Evolutionary conservation across 2,329 filamentous ascomycete species (phyloP).

Genomic region (Pseudogymnoascus sp.): DNA sequence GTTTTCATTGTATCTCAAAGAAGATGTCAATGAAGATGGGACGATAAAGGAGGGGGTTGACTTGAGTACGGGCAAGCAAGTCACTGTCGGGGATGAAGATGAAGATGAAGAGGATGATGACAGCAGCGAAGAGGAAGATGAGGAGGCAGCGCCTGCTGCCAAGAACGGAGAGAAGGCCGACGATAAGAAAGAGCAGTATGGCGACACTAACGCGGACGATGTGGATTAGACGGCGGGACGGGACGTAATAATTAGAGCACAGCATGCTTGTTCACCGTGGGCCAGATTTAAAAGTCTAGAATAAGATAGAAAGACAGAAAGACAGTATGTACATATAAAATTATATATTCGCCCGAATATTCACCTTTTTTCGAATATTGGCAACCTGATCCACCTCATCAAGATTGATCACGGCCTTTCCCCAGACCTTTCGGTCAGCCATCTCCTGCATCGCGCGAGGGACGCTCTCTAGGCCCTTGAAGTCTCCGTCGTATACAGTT

Average conservation of each 20-base stretch:
- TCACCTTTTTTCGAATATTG: background rate
- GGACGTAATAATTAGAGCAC: background rate
- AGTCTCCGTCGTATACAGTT: conserved; percentile 40
- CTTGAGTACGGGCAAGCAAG: conserved; percentile 20
- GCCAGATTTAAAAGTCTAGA: background rate
- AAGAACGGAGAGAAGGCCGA: conserved; percentile 13
- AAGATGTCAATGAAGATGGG: conserved; percentile 54
- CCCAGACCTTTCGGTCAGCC: conserved; percentile 41
- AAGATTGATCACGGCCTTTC: conserved; percentile 46
- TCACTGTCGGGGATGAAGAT: conserved; percentile 11
- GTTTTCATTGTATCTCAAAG: conserved; percentile 67
- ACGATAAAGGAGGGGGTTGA: conserved; percentile 37
- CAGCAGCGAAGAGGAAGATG: conserved; percentile 13
- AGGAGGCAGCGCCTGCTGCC: conserved; percentile 12
- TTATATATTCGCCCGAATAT: conserved; percentile 2
- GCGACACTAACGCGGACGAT: conserved; percentile 22
- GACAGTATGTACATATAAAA: conserved; percentile 5
- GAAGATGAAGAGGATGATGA: conserved; percentile 12
- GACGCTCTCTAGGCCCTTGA: conserved; percentile 42
- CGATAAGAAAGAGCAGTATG: conserved; percentile 12
- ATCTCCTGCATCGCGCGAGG: conserved; percentile 44
- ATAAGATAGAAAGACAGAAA: background rate
- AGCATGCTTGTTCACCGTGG: background rate
- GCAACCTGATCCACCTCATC: conserved; percentile 15
- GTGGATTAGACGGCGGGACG: conserved; percentile 19